Percentiles rank a stretch among this genome's conserved stretches.
phyloP scores from a whole-genome alignment of 305 asterid species.

The Vinca major region DNA sequence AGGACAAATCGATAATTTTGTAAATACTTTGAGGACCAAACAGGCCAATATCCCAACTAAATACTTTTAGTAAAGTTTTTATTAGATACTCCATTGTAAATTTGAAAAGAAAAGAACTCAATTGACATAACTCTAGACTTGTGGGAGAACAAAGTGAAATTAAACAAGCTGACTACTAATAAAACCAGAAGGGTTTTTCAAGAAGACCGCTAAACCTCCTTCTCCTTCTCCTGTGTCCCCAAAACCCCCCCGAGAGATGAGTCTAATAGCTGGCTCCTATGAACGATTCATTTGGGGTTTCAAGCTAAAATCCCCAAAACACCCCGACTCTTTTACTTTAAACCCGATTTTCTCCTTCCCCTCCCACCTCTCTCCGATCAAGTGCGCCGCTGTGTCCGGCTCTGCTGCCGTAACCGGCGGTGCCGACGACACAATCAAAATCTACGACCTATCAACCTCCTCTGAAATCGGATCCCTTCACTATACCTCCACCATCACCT shows the following conservation, averaged over 20 bases:
- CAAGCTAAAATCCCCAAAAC: slow-evolving; percentile 30
- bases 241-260: slow-evolving; percentile 24
- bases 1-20: no score
- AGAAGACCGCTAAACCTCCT: not conserved
- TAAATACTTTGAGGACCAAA: no score
- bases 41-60: no score
- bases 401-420: slow-evolving; percentile 76
- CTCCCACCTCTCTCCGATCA: slow-evolving; percentile 71
- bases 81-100: no score
- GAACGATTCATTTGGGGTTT: slow-evolving; percentile 85
- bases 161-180: no score
- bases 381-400: slow-evolving; percentile 68
- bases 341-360: slow-evolving; percentile 66
- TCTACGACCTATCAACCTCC: slow-evolving; percentile 70
- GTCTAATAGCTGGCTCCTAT: slow-evolving; percentile 71
- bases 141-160: no score
- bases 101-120: no score
- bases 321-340: slow-evolving; percentile 26
- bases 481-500: slow-evolving; percentile 51
- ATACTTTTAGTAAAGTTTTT: no score
- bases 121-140: no score
- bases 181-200: slow-evolving; percentile 5
- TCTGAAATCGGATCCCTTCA: slow-evolving; percentile 67
- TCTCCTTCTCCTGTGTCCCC: not conserved
- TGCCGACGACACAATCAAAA: slow-evolving; percentile 74